These are phyloP conservation scores for Eucalyptus polybractea DNA, from an alignment of 345 rosid genomes.

Conservation along the genomic window DNA sequence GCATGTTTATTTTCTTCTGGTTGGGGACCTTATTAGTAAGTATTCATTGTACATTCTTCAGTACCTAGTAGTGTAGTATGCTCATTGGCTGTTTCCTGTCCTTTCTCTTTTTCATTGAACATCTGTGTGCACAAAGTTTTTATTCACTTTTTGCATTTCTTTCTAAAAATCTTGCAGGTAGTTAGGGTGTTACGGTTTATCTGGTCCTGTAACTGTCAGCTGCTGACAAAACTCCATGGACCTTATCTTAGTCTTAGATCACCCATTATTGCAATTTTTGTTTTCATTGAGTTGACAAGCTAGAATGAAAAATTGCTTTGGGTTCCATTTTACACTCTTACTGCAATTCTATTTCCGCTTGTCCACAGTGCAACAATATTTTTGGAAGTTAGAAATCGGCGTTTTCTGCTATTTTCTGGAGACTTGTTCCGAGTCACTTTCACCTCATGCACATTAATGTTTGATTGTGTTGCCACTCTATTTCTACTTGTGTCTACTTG, in stretches of 20 bases:
- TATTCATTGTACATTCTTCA: neutral
- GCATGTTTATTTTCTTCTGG: conserved; percentile 83
- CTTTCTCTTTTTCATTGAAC: neutral
- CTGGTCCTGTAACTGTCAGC: neutral
- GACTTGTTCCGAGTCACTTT: neutral
- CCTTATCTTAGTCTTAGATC: neutral
- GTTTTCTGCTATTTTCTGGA: neutral
- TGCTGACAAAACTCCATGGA: neutral
- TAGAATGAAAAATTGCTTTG: neutral
- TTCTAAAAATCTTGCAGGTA: neutral
- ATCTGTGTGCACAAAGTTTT: neutral
- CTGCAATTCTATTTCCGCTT: neutral
- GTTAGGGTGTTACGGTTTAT: neutral
- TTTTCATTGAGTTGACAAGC: neutral
- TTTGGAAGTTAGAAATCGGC: neutral
- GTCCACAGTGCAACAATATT: neutral
- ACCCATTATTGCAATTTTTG: neutral
- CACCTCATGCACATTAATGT: neutral
- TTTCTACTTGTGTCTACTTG: neutral
- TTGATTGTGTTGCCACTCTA: neutral
- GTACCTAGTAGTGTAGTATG: neutral
- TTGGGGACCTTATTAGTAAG: conserved; percentile 84
- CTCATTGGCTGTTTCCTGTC: neutral
- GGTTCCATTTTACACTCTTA: neutral
- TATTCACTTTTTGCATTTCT: neutral